A percentile compares a stretch with the other conserved stretches of the same genome.
These are phyloP conservation scores for Penicillium expansum DNA, from an alignment of 2,329 filamentous ascomycete species.

Conservation along the genomic window DNA sequence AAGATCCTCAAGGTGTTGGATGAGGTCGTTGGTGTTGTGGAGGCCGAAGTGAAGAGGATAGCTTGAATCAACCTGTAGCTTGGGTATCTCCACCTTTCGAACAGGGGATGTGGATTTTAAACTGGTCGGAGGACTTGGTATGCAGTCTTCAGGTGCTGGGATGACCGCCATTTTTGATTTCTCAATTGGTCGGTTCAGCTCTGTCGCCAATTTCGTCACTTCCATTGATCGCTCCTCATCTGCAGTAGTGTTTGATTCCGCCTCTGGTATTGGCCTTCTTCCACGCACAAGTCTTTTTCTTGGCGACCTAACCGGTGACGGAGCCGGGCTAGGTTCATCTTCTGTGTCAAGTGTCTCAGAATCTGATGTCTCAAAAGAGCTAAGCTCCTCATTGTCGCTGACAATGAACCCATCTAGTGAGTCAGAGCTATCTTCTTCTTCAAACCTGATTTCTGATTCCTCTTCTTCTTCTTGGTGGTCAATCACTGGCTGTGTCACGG, in stretches of 20 bases:
- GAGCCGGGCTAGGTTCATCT: constrained; percentile 18
- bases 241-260: constrained; percentile 11
- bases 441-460: constrained; percentile 29
- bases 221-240: not conserved
- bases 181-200: not conserved
- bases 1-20: constrained; percentile 23
- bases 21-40: constrained; percentile 10
- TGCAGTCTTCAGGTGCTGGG: not conserved
- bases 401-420: constrained; percentile 44
- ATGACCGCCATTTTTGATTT: not conserved
- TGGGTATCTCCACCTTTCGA: not conserved
- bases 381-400: constrained; percentile 40
- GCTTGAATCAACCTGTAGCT: not conserved
- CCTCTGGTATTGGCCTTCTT: constrained; percentile 26
- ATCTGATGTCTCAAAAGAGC: constrained; percentile 34
- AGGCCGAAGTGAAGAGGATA: not conserved
- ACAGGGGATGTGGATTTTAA: not conserved
- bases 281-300: constrained; percentile 38
- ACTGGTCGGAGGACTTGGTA: too few relatives aligned
- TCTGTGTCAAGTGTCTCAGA: constrained; percentile 31
- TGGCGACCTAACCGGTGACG: constrained; percentile 21
- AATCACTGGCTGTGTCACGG: constrained; percentile 16
- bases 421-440: constrained; percentile 35
- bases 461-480: constrained; percentile 24
- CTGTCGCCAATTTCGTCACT: not conserved